phyloP scores from a whole-genome alignment of 495 filamentous ascomycete species.

The Lasiosphaeris hirsuta region DNA sequence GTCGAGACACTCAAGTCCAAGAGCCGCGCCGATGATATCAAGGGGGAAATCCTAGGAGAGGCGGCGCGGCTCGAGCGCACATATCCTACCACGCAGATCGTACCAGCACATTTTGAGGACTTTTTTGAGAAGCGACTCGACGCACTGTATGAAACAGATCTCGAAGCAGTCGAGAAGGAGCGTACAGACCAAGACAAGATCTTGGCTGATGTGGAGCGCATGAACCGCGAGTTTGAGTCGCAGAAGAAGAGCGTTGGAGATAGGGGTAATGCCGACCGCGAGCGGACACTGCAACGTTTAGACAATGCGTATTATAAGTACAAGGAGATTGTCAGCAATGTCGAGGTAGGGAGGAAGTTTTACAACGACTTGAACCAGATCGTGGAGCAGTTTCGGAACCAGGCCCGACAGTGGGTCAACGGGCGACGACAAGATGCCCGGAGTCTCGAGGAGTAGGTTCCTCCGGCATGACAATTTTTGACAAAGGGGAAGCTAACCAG shows the following conservation, averaged over 20 bases:
- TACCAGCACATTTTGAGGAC: constrained; percentile 81
- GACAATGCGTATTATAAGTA: constrained; percentile 94
- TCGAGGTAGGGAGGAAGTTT: constrained; percentile 88
- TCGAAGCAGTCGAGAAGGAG: constrained; percentile 67
- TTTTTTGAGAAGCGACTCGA: constrained; percentile 80
- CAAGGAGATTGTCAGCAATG: constrained; percentile 85
- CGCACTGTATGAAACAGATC: constrained; percentile 71
- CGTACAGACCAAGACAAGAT: constrained; percentile 72
- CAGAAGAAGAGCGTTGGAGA: constrained; percentile 65
- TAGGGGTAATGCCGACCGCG: constrained; percentile 70
- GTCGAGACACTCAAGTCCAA: constrained; percentile 74
- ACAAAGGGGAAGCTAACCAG: neutral
- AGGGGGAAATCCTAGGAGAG: constrained; percentile 74
- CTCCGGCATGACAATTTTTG: neutral
- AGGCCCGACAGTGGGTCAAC: constrained; percentile 72
- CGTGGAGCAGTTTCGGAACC: constrained; percentile 68
- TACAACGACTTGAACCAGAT: constrained; percentile 94
- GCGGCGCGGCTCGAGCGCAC: constrained; percentile 80
- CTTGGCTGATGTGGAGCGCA: constrained; percentile 60
- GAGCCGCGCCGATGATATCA: constrained; percentile 84
- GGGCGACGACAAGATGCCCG: constrained; percentile 76
- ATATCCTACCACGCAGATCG: constrained; percentile 77
- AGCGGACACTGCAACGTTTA: constrained; percentile 79
- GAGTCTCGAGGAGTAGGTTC: constrained; percentile 64
- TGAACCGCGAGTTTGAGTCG: constrained; percentile 72